Conservation (phyloP, 345 rosid species). For the Pugionium cornutum region DNA sequence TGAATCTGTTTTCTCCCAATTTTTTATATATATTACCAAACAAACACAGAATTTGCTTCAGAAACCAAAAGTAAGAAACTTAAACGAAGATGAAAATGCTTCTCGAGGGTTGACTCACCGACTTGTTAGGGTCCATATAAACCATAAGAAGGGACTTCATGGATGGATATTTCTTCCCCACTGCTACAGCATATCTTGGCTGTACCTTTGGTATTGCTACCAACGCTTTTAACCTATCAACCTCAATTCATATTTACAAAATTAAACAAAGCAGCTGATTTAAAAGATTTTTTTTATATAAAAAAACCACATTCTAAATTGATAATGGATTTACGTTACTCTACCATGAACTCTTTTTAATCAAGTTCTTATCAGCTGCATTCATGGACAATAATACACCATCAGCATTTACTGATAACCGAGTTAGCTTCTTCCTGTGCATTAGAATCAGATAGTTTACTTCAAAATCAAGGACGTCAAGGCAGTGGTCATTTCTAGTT, state of each 20-base stretch:
- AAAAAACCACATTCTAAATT: not conserved
- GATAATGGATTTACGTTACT: not conserved
- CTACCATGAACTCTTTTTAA: slow-evolving; percentile 56
- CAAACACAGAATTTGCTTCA: not conserved
- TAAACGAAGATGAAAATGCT: not conserved
- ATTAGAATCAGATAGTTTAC: slow-evolving; percentile 3
- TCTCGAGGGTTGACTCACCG: slow-evolving; percentile 50
- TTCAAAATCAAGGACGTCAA: not conserved
- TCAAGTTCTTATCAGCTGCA: slow-evolving; percentile 55
- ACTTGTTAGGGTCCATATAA: slow-evolving; percentile 75
- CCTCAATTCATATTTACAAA: not conserved
- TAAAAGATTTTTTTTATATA: no score
- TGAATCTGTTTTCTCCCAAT: slow-evolving; percentile 51
- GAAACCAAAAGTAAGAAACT: not conserved
- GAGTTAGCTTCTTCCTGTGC: slow-evolving; percentile 72
- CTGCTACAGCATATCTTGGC: slow-evolving; percentile 83
- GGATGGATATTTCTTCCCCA: slow-evolving; percentile 89
- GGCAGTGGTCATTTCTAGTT: no score
- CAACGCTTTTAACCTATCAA: slow-evolving; percentile 82
- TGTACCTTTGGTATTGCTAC: slow-evolving; percentile 95
- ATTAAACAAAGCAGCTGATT: no score
- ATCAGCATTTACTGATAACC: slow-evolving; percentile 72
- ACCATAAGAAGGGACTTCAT: slow-evolving; percentile 86
- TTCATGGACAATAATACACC: slow-evolving; percentile 67
- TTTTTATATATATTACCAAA: no score